phyloP scores from a whole-genome alignment of 306 rosid species.

The Herpetospermum pedunculosum region DNA sequence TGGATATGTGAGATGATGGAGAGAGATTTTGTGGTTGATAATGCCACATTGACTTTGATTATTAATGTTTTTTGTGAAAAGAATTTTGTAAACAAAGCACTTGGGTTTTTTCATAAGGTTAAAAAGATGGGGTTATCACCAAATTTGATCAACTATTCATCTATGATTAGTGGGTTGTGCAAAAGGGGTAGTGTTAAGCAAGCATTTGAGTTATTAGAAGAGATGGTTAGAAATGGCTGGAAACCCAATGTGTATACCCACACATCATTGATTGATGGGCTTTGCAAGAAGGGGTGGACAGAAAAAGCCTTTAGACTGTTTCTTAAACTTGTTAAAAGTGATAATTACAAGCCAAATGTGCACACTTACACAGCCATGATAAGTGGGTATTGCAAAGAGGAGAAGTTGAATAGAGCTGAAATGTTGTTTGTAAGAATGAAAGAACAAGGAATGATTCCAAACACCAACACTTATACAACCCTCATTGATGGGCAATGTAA shows the following conservation, averaged over 20 bases:
- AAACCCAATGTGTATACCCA: conserved; percentile 87
- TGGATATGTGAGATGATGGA: conserved; percentile 63
- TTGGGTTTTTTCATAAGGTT: conserved; percentile 53
- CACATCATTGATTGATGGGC: conserved; percentile 61
- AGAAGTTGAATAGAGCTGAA: conserved; percentile 66
- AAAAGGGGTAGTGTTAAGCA: conserved; percentile 81
- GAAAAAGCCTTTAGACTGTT: conserved; percentile 85
- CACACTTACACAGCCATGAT: conserved; percentile 87
- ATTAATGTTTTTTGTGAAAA: conserved; percentile 40
- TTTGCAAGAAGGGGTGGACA: conserved; percentile 97
- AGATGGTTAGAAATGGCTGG: conserved; percentile 86
- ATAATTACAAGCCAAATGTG: conserved; percentile 64
- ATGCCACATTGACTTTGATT: conserved; percentile 47
- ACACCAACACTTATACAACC: conserved; percentile 62
- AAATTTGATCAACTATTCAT: conserved; percentile 61
- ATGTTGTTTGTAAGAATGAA: conserved; percentile 75
- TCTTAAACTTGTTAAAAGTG: conserved; percentile 87
- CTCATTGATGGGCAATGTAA: conserved; percentile 71
- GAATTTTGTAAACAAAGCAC: conserved; percentile 41
- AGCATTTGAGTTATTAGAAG: conserved; percentile 96
- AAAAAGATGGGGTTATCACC: conserved; percentile 55
- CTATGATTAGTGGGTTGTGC: conserved; percentile 75
- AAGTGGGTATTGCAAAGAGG: conserved; percentile 65
- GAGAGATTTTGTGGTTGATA: conserved; percentile 57
- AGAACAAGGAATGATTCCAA: conserved; percentile 73